phyloP scores from a whole-genome alignment of 73 alveolate species.

The Paraurostyla sp. region DNA sequence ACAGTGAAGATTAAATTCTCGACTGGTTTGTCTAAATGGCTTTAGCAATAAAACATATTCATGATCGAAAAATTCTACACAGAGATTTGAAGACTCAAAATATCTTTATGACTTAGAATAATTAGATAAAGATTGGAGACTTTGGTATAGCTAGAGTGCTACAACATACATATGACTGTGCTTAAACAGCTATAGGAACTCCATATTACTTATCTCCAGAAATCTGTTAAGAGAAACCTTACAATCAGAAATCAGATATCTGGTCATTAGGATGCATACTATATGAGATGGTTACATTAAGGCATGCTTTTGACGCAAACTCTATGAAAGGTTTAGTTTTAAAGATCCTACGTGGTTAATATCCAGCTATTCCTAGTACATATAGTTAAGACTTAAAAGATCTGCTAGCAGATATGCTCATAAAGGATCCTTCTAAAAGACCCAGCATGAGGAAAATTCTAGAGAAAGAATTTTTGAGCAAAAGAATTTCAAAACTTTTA shows the following conservation, averaged over 20 bases:
- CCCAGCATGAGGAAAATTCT: slow-evolving; percentile 68
- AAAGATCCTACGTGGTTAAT: slow-evolving; percentile 93
- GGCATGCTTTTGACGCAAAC: slow-evolving; percentile 99
- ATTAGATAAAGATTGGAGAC: slow-evolving; percentile 85
- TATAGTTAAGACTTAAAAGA: slow-evolving; percentile 82
- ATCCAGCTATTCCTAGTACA: slow-evolving; percentile 86
- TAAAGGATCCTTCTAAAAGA: slow-evolving; percentile 90
- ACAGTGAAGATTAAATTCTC: slow-evolving; percentile 83
- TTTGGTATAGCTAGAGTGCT: slow-evolving; percentile 90
- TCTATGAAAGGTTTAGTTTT: slow-evolving; percentile 94
- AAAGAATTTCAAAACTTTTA: slow-evolving; percentile 52
- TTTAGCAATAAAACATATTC: slow-evolving; percentile 92
- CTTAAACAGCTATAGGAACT: slow-evolving; percentile 83
- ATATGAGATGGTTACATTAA: slow-evolving; percentile 98
- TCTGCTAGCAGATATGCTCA: slow-evolving; percentile 87
- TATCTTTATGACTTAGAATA: slow-evolving; percentile 79
- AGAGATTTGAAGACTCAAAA: slow-evolving; percentile 76
- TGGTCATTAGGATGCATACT: slow-evolving; percentile 97
- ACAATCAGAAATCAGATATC: slow-evolving; percentile 90
- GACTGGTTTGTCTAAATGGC: slow-evolving; percentile 95
- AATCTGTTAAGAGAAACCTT: slow-evolving; percentile 97
- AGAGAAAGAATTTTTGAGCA: slow-evolving; percentile 66
- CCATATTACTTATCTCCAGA: slow-evolving; percentile 91
- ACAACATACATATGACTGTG: slow-evolving; percentile 80
- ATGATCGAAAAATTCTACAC: slow-evolving; percentile 88